Base-by-base conservation (phyloP, 345 rosid species). In the Microcos paniculata region DNA sequence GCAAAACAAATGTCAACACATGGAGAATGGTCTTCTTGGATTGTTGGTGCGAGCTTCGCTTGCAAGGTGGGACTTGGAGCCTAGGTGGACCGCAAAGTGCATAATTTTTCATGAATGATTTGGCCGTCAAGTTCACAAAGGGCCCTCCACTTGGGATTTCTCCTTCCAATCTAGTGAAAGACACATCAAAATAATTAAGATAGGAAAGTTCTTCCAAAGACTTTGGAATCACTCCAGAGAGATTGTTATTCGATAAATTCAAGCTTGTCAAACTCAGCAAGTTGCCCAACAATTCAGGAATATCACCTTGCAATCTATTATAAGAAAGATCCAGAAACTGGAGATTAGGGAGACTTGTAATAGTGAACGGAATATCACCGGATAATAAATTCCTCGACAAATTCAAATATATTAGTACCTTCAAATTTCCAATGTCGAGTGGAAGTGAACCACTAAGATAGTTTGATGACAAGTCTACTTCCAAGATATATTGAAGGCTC, bases 101-200 rank as follows among this genome's bases (percentile, higher is more conserved):
- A 31, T 16, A 16, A 55, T 81, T 81, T 9, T 63, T 26, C 55
- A 21, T 2, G 11, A 77, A 81, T 21, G 81, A 81, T 9, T 70
- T 4, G 11, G 52, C 55, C 8, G 79, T 38, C 19, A 81, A 74
- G 56, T 78, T 62, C 21, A 0, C n/a, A 30, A 81, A 77, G 1
- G 61, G 23, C 6, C 84, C 81, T 68, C 52, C 78, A 0, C 8
- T 30, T 1, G 81, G 84, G 38, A 81, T 57, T 69, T 77, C 79
- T 48, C 84, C 82, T 71, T 58, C 63, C n/a, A 78, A 46, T 16
- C 56, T 15, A 48, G 78, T 78, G 15, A 26, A 64, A 1, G 79
- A 78, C 16, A 81, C 70, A 74, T 74, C 71, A 28, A 74, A 52
- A 13, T 35, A 7, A 21, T 56, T 6, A 4, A 82, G 65, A 14